phyloP scores from a whole-genome alignment of 345 rosid species.

The Sonneratia alba region DNA sequence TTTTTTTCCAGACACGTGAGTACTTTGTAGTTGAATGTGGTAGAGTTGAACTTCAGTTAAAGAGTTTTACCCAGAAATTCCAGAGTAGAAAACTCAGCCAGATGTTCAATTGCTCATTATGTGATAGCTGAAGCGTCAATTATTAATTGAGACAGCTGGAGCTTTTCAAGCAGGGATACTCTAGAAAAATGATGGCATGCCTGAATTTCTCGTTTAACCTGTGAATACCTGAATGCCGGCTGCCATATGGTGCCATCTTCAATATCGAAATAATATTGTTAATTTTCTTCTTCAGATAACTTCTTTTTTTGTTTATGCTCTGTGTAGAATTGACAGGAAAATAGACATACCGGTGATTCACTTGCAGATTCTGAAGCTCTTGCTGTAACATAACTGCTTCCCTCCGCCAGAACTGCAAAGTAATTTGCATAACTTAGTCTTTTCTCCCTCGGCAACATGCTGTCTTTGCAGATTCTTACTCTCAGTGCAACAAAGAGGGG shows the following conservation, averaged over 20 bases:
- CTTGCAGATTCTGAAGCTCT: slow-evolving; percentile 66
- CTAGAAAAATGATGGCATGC: neutral
- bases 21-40: neutral
- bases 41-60: too few species aligned
- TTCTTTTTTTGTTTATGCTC: neutral
- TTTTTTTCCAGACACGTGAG: too few species aligned
- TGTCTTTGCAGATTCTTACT: neutral
- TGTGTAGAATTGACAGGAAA: slow-evolving; percentile 1
- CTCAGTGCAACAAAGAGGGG: neutral
- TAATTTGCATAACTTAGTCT: neutral
- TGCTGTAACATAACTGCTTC: slow-evolving; percentile 64
- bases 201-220: neutral
- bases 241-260: neutral
- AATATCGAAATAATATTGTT: neutral
- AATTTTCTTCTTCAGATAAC: neutral
- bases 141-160: neutral
- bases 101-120: neutral
- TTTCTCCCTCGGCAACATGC: neutral
- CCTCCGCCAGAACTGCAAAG: slow-evolving; percentile 67
- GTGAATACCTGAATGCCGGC: neutral
- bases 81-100: neutral
- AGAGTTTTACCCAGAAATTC: neutral
- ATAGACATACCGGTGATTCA: slow-evolving; percentile 56
- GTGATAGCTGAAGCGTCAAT: neutral
- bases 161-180: neutral